Evolutionary conservation across 768 basidiomycete species (phyloP), one percentile per base, ranked within the genome.

Genomic region (Boletus rubescentipes): DNA sequence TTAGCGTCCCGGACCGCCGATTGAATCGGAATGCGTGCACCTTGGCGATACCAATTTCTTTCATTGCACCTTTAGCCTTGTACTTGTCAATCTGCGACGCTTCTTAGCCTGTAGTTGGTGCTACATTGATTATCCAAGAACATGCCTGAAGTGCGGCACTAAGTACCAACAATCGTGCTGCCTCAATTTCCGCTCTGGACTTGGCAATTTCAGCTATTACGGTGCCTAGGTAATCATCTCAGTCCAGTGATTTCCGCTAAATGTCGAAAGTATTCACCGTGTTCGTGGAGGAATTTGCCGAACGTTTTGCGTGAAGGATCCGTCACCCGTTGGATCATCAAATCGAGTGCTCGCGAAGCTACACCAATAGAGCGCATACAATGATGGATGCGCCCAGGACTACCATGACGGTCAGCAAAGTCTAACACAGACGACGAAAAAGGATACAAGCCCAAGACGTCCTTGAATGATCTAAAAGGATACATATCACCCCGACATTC

Each of bases 1-100:
- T 57, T 41, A 51, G 37, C 40, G 30, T 23, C 49, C 30, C 14
- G 14, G 15, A 34, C 21, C n/a, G 11, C 26, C 14, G 11, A 20
- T 29, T 23, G 15, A 29, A 31, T 46, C 8, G 16, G 29, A 48
- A 47, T 31, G 21, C 54, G 12, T 73, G 38, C 57, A 90, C 96
- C 80, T 99, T 99, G 40, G 97, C 93, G 55, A 98, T 91, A 21
- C 93, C 95, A 63, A 99, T 98, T 71, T 98, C 97, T 72, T 97
- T 96, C 68, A 98, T 65, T 0, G 97, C 97, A 30, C 92, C 94
- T 70, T 98, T 99, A 2, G 97, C 91, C 58, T 88, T 84, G 63
- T 84, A 77, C 57, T 86, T 88, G 74, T 99, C 97, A 59, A 98
- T 93, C 88, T 94, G 61, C 34, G 23, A 45, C 14, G 11, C n/a